Evolutionary conservation across 805 yeast genomes (phyloP).

Genomic region (Spathaspora girioi): DNA sequence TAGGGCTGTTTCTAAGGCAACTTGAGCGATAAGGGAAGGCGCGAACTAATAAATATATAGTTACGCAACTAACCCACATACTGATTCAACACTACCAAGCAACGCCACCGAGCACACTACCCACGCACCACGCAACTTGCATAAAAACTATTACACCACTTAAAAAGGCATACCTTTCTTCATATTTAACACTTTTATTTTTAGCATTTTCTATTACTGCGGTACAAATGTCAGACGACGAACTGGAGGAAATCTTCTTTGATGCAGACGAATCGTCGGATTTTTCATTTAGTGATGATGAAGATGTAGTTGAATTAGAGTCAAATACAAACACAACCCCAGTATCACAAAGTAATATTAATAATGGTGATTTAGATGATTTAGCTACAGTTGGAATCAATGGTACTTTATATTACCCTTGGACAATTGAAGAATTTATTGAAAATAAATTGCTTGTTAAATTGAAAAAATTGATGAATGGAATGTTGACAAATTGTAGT

Average conservation of each 20-base stretch:
- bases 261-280: constrained; percentile 7
- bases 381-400: constrained; percentile 3
- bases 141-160: neutral
- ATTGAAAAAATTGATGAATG: constrained; percentile 16
- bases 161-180: neutral
- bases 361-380: neutral
- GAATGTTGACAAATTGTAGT: constrained; percentile 24
- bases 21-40: neutral
- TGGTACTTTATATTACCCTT: constrained; percentile 18
- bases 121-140: no score
- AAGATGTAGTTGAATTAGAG: neutral
- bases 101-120: neutral
- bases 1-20: neutral
- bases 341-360: neutral
- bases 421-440: constrained; percentile 25
- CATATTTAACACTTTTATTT: no score
- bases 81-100: neutral
- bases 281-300: neutral
- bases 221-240: constrained; percentile 1
- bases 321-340: neutral
- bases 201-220: neutral
- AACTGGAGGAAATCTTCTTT: constrained; percentile 13
- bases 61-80: neutral
- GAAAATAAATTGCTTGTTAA: constrained; percentile 20
- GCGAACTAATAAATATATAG: neutral